Conservation (phyloP, 2,329 filamentous ascomycete species). For the Phaeosphaeriaceae sp. region DNA sequence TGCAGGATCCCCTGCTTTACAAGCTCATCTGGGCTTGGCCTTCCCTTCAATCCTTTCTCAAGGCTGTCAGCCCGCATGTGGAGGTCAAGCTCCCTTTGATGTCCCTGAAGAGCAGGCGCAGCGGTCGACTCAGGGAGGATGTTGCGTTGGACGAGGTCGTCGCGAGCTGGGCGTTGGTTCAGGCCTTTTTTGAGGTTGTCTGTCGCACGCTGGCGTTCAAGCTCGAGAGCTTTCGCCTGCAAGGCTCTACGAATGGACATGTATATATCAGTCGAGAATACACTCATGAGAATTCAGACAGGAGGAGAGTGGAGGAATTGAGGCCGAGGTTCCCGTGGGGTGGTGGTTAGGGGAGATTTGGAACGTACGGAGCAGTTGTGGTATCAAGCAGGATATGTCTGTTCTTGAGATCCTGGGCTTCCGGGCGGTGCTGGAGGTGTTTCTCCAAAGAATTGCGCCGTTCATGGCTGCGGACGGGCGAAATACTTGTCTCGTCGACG, state of each 20-base stretch:
- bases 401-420: conserved; percentile 69
- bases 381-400: conserved; percentile 72
- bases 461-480: conserved; percentile 58
- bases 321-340: not conserved
- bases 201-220: conserved; percentile 68
- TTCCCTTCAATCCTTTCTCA: conserved; percentile 82
- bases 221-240: conserved; percentile 66
- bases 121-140: conserved; percentile 82
- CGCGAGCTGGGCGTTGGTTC: conserved; percentile 68
- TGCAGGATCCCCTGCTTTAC: conserved; percentile 79
- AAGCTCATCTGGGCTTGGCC: conserved; percentile 77
- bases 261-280: not conserved
- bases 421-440: conserved; percentile 56
- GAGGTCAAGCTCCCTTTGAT: conserved; percentile 83
- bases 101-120: conserved; percentile 78
- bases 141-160: conserved; percentile 82
- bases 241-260: conserved; percentile 56
- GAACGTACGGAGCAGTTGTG: conserved; percentile 67
- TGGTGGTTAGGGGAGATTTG: conserved; percentile 50
- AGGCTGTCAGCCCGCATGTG: conserved; percentile 87
- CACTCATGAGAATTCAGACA: not conserved
- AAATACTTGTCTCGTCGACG: conserved; percentile 51
- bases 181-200: conserved; percentile 71
- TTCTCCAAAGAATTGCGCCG: conserved; percentile 63
- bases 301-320: not conserved